phyloP scores from a whole-genome alignment of 371 early-diverging fungal species.

The Chytridium lagenaria region DNA sequence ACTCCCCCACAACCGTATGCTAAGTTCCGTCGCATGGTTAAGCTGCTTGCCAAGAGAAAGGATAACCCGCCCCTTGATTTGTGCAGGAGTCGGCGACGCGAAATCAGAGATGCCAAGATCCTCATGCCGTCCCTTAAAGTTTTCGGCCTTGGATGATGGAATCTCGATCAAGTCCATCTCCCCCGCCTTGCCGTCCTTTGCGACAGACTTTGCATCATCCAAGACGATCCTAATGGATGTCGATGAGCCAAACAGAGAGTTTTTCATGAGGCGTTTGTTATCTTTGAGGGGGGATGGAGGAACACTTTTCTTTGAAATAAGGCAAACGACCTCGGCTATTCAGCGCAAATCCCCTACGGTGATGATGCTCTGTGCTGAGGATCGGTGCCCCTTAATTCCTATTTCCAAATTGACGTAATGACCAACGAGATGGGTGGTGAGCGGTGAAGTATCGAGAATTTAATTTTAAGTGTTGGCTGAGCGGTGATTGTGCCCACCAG shows the following conservation, averaged over 20 bases:
- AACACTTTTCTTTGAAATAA: background rate
- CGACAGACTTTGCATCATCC: background rate
- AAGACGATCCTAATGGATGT: background rate
- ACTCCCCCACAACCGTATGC: conserved; percentile 1
- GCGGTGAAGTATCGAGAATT: too few species aligned
- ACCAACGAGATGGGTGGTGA: too few species aligned
- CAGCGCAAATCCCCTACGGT: too few species aligned
- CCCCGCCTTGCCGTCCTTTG: background rate
- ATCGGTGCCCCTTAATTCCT: too few species aligned
- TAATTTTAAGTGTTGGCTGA: too few species aligned
- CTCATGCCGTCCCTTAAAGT: background rate
- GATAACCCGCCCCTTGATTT: conserved; percentile 13
- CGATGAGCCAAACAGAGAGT: background rate
- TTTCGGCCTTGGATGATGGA: background rate
- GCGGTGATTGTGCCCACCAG: too few species aligned
- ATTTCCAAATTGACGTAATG: too few species aligned
- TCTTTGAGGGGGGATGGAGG: background rate
- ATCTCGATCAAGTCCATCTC: background rate
- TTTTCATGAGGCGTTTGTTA: background rate
- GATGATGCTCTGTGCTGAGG: too few species aligned
- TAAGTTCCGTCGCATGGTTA: background rate
- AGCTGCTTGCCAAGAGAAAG: background rate
- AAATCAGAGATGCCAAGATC: background rate
- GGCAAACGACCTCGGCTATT: too few species aligned
- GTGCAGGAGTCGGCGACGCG: background rate